These are phyloP conservation scores for Erucastrum elatum DNA, from an alignment of 345 rosid genomes.

Conservation along the genomic window DNA sequence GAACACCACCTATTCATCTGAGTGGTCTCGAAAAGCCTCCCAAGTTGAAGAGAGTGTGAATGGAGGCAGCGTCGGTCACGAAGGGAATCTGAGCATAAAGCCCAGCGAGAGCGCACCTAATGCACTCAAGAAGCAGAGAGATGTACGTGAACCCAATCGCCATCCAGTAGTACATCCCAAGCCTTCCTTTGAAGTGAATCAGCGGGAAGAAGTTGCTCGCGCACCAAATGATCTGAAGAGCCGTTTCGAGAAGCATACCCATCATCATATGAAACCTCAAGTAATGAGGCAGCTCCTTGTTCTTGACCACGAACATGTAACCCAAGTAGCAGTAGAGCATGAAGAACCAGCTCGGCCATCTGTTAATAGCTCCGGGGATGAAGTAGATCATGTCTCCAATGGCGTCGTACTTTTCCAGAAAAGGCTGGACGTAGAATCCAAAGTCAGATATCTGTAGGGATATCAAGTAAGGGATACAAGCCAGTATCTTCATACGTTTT, in stretches of 20 bases:
- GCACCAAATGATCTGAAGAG: slow-evolving; percentile 64
- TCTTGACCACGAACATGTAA: slow-evolving; percentile 63
- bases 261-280: slow-evolving; percentile 85
- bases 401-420: slow-evolving; percentile 51
- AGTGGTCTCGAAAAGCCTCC: slow-evolving; percentile 59
- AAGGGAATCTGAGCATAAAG: slow-evolving; percentile 59
- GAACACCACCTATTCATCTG: slow-evolving; percentile 20
- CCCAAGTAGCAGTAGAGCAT: slow-evolving; percentile 63
- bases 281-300: slow-evolving; percentile 73
- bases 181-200: slow-evolving; percentile 65
- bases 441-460: slow-evolving; percentile 76
- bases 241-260: slow-evolving; percentile 79
- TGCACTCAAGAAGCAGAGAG: slow-evolving; percentile 56
- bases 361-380: slow-evolving; percentile 68
- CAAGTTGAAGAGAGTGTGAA: slow-evolving; percentile 63
- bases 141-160: slow-evolving; percentile 59
- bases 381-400: slow-evolving; percentile 58
- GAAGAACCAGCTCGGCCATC: slow-evolving; percentile 74
- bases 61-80: slow-evolving; percentile 66
- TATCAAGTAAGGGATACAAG: slow-evolving; percentile 70
- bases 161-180: slow-evolving; percentile 75
- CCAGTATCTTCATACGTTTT: slow-evolving; percentile 51
- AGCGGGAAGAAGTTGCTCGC: slow-evolving; percentile 72
- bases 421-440: slow-evolving; percentile 67
- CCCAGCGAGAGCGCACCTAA: slow-evolving; percentile 70